Base-by-base conservation (phyloP, 163 green algal genomes). In the Trebouxia gelatinosa region DNA sequence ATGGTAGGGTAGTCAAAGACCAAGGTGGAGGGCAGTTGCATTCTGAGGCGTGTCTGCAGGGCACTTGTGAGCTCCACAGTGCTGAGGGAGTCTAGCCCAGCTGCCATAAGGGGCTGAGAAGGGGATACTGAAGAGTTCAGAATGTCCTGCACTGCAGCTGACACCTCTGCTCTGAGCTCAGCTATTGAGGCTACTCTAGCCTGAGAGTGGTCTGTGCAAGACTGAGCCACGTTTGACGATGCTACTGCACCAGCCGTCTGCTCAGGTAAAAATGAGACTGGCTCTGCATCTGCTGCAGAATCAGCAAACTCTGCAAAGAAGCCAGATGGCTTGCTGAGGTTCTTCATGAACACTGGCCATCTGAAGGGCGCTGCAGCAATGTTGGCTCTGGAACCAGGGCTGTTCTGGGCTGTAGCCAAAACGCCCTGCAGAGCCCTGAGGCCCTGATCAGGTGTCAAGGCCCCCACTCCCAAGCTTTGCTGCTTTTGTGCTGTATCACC, bases 21-120 rank as follows among this genome's bases (percentile, higher is more conserved):
- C 13, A 87, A 46, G 11, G 84, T 91, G 19, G 70, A 77, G 17
- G 82, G 80, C 21, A 91, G 82, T 6, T 87, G 80, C 0, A 90
- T 26, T 51, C 82, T 79, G 16, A 92, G 77, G 19, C 71, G 48
- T 16, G 62, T 62, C 48, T 78, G 81, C 32, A 93, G 61, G 28
- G 68, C 78, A 46, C 82, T 82, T 35, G 75, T 68, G 35, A 85
- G 59, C 70, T 85, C 80, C 28, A 85, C 59, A 29, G 80, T 75
- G 13, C 88, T 91, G 3, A 95, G 78, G 3, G 90, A 94, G 74
- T 95, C 91, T 31, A 96, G 77, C 4, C 91, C 91, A 29, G 87
- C 87, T 74, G 87, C 89, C 87, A 92, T 92, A 4, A 96, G 82
- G 0, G 88, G 87, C 76, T 91, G n/a, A n/a, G n/a, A n/a, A n/a